Conservation (phyloP, 108 stramenopile species). For the Cylindrotheca fusiformis region DNA sequence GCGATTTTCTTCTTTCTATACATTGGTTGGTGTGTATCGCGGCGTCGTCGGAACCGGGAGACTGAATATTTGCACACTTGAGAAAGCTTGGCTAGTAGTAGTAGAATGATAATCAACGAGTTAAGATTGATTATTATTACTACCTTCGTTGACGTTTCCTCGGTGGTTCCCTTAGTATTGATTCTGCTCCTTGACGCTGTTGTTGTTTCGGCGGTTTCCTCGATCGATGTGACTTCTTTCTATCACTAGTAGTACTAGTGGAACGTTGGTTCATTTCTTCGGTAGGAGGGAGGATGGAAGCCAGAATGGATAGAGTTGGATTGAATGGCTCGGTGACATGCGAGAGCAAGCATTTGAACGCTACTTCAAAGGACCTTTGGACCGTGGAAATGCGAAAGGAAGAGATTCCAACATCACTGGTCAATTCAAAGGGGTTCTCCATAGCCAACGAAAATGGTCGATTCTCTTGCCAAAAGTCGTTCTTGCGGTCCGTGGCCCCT, state of each 20-base stretch:
- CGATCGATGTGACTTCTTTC: too few relatives aligned
- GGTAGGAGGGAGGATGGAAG: slow-evolving; percentile 63
- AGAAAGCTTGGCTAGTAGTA: too few relatives aligned
- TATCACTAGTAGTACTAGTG: too few relatives aligned
- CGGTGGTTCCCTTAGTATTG: not conserved
- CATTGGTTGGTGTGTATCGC: too few relatives aligned
- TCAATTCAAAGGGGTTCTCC: slow-evolving; percentile 90
- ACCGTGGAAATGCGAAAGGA: slow-evolving; percentile 75
- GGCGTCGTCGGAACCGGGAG: too few relatives aligned
- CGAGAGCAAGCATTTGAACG: slow-evolving; percentile 61
- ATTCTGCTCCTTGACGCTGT: not conserved
- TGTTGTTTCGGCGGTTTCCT: not conserved
- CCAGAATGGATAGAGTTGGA: slow-evolving; percentile 63
- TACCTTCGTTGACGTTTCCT: too few relatives aligned
- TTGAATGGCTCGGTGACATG: slow-evolving; percentile 62
- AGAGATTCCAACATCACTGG: slow-evolving; percentile 74
- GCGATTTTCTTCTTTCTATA: too few relatives aligned
- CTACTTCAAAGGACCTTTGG: slow-evolving; percentile 80
- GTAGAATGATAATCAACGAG: too few relatives aligned
- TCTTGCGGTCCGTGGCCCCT: slow-evolving; percentile 47
- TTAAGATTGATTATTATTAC: too few relatives aligned
- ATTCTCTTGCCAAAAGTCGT: slow-evolving; percentile 55
- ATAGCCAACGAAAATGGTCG: slow-evolving; percentile 69
- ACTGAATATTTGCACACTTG: too few relatives aligned
- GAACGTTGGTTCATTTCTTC: slow-evolving; percentile 65